Conservation (phyloP, 176 grass and related monocot species). For the Phoenix roebelenii region DNA sequence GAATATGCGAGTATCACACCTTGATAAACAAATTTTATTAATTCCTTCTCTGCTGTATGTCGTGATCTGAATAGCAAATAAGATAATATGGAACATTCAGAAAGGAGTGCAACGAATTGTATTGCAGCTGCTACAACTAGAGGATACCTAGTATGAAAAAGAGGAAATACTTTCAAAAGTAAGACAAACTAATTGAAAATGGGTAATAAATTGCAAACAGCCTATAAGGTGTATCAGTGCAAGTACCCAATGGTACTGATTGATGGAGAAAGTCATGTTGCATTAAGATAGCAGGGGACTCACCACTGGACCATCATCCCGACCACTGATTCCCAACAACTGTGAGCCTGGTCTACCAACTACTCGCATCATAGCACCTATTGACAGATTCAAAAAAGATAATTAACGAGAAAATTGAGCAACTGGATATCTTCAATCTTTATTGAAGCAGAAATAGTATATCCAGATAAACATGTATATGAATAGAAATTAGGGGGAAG, state of each 20-base stretch:
- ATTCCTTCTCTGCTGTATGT: slow-evolving; percentile 36
- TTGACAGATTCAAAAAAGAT: slow-evolving; percentile 9
- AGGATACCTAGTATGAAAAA: too few species aligned
- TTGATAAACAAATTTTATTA: slow-evolving; percentile 56
- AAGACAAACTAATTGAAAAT: too few species aligned
- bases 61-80: slow-evolving; percentile 38
- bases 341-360: slow-evolving; percentile 35
- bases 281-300: slow-evolving; percentile 22
- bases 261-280: neutral
- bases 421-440: too few species aligned
- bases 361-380: slow-evolving; percentile 56
- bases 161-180: too few species aligned
- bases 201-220: too few species aligned
- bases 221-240: too few species aligned
- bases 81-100: slow-evolving; percentile 1
- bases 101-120: neutral
- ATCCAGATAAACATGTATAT: too few species aligned
- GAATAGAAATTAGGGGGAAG: too few species aligned
- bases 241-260: too few species aligned
- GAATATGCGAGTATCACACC: slow-evolving; percentile 46
- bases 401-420: slow-evolving; percentile 5
- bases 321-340: slow-evolving; percentile 54
- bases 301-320: slow-evolving; percentile 67
- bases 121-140: too few species aligned
- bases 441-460: too few species aligned